A percentile compares a stretch with the other conserved stretches of the same genome.
Evolutionary conservation across 352 stramenopile genomes (phyloP).

Genomic region (Phytopythium mirpurense): DNA sequence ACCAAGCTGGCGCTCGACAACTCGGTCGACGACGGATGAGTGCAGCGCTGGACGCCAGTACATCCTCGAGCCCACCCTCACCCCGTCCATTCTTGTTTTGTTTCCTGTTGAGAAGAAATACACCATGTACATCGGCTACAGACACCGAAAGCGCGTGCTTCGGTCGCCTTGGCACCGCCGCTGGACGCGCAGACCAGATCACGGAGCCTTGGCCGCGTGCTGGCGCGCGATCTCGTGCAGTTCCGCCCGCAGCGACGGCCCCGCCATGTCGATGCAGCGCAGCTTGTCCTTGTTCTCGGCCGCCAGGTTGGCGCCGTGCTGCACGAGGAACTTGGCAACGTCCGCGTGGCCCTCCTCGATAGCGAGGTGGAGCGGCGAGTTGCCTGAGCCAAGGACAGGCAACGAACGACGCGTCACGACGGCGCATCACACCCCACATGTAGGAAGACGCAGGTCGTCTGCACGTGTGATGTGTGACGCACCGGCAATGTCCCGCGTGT

Average conservation of each 20-base stretch:
- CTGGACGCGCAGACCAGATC: not conserved
- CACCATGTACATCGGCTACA: not conserved
- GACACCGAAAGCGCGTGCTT: not conserved
- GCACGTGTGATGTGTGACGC: slow-evolving; percentile 1
- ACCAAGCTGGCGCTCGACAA: slow-evolving; percentile 36
- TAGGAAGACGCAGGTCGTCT: too few species aligned
- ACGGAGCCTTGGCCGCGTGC: not conserved
- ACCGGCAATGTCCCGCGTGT: slow-evolving; percentile 43
- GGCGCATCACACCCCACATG: not conserved
- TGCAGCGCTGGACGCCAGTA: too few species aligned
- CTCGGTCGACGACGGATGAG: slow-evolving; percentile 21
- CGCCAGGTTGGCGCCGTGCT: slow-evolving; percentile 43
- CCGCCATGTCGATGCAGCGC: slow-evolving; percentile 49
- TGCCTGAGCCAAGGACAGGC: slow-evolving; percentile 35
- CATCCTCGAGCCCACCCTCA: not conserved
- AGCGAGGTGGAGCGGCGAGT: slow-evolving; percentile 65
- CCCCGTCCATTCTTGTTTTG: not conserved
- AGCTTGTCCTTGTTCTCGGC: slow-evolving; percentile 56
- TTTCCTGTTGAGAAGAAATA: not conserved
- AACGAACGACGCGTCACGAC: not conserved
- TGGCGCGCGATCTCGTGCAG: slow-evolving; percentile 21
- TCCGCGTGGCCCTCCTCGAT: slow-evolving; percentile 58
- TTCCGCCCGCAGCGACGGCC: slow-evolving; percentile 38
- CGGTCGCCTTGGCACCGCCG: too few species aligned
- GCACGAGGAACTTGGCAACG: slow-evolving; percentile 53